Evolutionary conservation across 2,329 filamentous ascomycete species (phyloP), one percentile per base, ranked within the genome.

Genomic region (Colletotrichum orchidophilum): DNA sequence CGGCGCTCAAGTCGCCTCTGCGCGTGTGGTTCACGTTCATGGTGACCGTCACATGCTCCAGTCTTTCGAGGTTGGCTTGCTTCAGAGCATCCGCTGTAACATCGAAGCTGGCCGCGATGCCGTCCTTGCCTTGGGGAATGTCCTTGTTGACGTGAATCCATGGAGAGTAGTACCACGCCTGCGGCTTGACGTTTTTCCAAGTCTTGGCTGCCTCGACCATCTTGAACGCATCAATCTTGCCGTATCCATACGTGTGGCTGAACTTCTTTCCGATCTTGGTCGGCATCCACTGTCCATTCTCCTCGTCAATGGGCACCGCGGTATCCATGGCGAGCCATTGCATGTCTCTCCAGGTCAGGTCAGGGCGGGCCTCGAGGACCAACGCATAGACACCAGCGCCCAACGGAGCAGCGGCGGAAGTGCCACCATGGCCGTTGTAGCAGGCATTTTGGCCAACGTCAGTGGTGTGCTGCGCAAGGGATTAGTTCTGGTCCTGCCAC

Each of bases 1-100:
- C 96, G 46, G 97, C 96, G 78, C 94, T 97, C 29, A 99, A 81
- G 80, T 99, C 96, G 67, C 96, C 96, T 74, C 96, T 92, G 71
- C 93, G 92, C 2, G 89, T 91, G 79, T 99, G 96, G 65, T 94
- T 89, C 27, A 98, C 88, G 77, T 99, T 99, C 95, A 99, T 99
- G 3, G 96, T 98, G 42, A 99, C 90, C 0, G 96, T 98, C 42
- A 99, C 94, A 82, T 99, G 96, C 84, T 99, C 96, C 29, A 99
- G 79, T 18, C 93, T 91, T 77, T 91, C 94, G 15, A 99, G 80
- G 78, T 99, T 99, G 75, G 94, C 94, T 26, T 90, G 82, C 77
- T 92, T 90, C 68, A 98, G 84, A 90, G 95, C 94, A 24, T 95
- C 90, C 64, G 90, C 82, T 0, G 94, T 98, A 49, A 99, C 90